Evolutionary conservation across 1,139 yeast genomes (phyloP).

Genomic region (Pichia sp.): DNA sequence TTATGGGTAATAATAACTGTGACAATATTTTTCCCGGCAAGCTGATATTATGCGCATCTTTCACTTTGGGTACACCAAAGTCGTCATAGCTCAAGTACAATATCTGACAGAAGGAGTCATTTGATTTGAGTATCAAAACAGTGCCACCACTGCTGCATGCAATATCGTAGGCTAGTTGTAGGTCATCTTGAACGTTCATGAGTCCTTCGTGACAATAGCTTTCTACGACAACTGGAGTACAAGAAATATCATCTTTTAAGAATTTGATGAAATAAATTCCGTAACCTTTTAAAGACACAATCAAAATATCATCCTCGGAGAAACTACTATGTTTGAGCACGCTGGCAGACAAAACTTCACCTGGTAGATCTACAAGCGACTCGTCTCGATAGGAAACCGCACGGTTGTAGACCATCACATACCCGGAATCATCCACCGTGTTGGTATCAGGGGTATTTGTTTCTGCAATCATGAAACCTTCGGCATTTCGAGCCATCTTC

Average conservation of each 20-base stretch:
- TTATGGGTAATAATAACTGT: conserved; percentile 4
- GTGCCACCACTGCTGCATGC: not conserved
- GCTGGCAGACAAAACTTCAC: not conserved
- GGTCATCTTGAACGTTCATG: not conserved
- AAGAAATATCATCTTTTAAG: not conserved
- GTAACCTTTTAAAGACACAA: conserved; percentile 6
- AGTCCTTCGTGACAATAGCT: not conserved
- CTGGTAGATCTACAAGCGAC: not conserved
- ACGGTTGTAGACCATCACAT: not conserved
- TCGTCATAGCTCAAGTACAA: conserved; percentile 12
- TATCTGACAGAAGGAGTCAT: not conserved
- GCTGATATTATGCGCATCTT: conserved; percentile 1
- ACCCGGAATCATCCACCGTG: too few species aligned
- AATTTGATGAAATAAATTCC: conserved; percentile 17
- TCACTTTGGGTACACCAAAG: conserved; percentile 1
- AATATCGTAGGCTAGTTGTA: not conserved
- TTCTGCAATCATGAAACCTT: too few species aligned
- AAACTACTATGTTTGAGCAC: not conserved
- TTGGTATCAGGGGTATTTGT: too few species aligned
- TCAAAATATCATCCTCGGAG: conserved; percentile 8
- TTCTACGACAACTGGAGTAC: conserved; percentile 2
- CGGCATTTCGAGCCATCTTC: too few species aligned
- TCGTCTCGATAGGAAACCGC: not conserved
- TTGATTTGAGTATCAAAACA: not conserved
- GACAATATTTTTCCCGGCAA: not conserved